Conservation (phyloP, 768 basidiomycete species). For the Kwoniella sp. region DNA sequence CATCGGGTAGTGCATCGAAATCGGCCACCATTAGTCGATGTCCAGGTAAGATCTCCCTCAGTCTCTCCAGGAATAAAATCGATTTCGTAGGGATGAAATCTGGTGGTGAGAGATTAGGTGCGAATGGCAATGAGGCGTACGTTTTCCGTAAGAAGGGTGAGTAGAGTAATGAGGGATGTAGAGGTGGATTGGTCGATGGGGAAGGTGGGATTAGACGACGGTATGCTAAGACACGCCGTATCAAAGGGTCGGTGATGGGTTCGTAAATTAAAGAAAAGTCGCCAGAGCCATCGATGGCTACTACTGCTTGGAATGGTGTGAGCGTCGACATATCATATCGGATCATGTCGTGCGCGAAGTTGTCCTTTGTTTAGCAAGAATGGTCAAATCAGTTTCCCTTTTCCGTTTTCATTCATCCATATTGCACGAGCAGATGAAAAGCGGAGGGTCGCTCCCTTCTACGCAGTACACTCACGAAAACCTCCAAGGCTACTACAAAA, state of each 20-base stretch:
- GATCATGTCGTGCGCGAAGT: conserved; percentile 93
- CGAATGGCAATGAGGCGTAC: conserved; percentile 77
- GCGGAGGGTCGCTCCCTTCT: no score
- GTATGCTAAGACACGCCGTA: conserved; percentile 72
- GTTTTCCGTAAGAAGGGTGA: conserved; percentile 62
- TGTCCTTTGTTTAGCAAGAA: conserved; percentile 66
- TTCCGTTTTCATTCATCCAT: background rate
- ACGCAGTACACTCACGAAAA: conserved; percentile 69
- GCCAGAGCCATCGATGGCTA: conserved; percentile 74
- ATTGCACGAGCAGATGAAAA: no score
- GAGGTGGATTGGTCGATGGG: conserved; percentile 62
- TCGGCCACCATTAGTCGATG: conserved; percentile 94
- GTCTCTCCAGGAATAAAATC: conserved; percentile 75
- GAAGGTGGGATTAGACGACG: conserved; percentile 57
- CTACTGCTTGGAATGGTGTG: conserved; percentile 78
- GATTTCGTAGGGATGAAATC: conserved; percentile 94
- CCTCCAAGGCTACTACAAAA: conserved; percentile 92
- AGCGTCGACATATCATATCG: conserved; percentile 81
- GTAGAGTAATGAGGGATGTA: conserved; percentile 37
- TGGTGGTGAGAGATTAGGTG: conserved; percentile 79
- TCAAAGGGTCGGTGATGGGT: conserved; percentile 79
- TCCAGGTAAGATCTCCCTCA: conserved; percentile 80
- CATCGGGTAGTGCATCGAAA: conserved; percentile 83
- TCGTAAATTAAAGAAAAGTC: conserved; percentile 84
- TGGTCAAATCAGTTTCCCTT: conserved; percentile 11